Evolutionary conservation across 2,329 filamentous ascomycete species (phyloP), one percentile per base, ranked within the genome.

Genomic region (Gnomoniopsis smithogilvyi): DNA sequence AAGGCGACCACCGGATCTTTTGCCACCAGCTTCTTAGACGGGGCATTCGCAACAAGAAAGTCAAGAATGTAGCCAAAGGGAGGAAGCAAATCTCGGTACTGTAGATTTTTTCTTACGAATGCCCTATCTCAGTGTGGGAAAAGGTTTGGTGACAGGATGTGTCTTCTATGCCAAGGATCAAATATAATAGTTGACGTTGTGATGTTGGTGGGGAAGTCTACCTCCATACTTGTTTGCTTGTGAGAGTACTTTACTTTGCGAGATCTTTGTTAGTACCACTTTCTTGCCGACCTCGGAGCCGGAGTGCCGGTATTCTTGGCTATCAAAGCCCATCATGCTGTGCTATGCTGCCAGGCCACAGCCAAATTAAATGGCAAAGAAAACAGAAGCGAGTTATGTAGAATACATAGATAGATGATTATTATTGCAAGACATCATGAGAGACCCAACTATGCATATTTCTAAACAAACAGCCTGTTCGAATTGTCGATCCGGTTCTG

Each of bases 231-330:
- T 30, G 24, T 26, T 22, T 52, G 36, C 45, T n/a, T 48, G 38
- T 49, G 30, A 26, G 33, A 15, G 45, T 61, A 62, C 61, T 48
- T 54, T 19, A 7, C 19, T 38, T 33, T 6, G 30, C 38, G 11
- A 49, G 38, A 38, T 46, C 33, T 59, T 41, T 41, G 14, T 56
- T 54, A 57, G 54, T 50, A 30, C 19, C 21, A 41, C 12, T 54
- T 53, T n/a, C n/a, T 30, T 46, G 61, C 61, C 61, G 61, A 62
- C 58, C 47, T 61, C 61, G 61, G 61, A 41, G 36, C 36, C 36
- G 36, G 15, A 41, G 24, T 22, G 19, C 11, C 36, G 46, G 45
- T 12, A 14, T 3, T 41, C 17, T 21, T 22, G 30, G 12, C 4
- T 24, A 21, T 34, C 19, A 11, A 21, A 19, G 26, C 3, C n/a